These are phyloP conservation scores for Aspergillus caelatus DNA, from an alignment of 2,329 filamentous ascomycete species.

Conservation along the genomic window DNA sequence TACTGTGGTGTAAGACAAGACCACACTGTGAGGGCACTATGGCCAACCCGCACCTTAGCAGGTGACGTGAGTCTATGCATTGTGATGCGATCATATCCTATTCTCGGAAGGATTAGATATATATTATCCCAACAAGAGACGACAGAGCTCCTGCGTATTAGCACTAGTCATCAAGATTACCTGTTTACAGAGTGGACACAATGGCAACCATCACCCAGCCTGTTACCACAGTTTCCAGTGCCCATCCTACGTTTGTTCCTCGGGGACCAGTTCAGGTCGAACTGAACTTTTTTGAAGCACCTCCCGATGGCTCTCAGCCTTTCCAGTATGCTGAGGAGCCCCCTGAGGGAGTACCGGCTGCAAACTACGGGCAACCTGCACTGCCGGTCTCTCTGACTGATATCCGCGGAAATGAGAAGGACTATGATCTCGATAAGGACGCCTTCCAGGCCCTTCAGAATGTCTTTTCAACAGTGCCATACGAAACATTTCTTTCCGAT, in stretches of 20 bases:
- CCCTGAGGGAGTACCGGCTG: constrained; percentile 62
- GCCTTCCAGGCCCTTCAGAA: constrained; percentile 70
- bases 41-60: too few relatives aligned
- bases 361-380: constrained; percentile 62
- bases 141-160: too few relatives aligned
- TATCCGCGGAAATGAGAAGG: constrained; percentile 67
- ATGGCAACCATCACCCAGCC: too few relatives aligned
- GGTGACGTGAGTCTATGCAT: too few relatives aligned
- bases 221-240: too few relatives aligned
- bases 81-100: too few relatives aligned
- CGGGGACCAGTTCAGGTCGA: constrained; percentile 7
- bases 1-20: too few relatives aligned
- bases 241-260: background rate
- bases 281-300: constrained; percentile 14
- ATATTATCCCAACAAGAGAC: too few relatives aligned
- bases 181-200: too few relatives aligned
- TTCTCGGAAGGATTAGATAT: too few relatives aligned
- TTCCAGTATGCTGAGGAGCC: constrained; percentile 63
- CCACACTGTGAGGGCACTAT: too few relatives aligned
- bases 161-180: too few relatives aligned
- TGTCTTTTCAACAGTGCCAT: constrained; percentile 55
- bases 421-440: constrained; percentile 70
- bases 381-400: constrained; percentile 67
- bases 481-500: constrained; percentile 64
- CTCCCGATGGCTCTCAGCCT: constrained; percentile 16